Percentiles rank a stretch among this genome's conserved stretches.
Evolutionary conservation across 306 rosid species (phyloP).

Genomic region (Begonia masoniana): DNA sequence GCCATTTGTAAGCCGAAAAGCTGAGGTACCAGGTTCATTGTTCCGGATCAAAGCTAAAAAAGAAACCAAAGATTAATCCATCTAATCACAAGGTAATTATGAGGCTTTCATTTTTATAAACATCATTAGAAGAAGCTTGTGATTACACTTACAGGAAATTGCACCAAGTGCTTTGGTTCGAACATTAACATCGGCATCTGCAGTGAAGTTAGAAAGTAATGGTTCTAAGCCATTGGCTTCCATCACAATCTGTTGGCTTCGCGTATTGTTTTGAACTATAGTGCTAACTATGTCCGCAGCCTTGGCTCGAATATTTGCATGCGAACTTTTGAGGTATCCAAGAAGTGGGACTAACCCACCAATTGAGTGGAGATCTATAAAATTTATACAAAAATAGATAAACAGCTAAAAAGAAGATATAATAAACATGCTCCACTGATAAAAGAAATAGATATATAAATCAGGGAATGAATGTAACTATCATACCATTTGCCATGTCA

Average conservation of each 20-base stretch:
- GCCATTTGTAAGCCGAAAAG: conserved; percentile 87
- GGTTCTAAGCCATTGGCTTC: conserved; percentile 85
- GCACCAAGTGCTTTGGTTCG: conserved; percentile 82
- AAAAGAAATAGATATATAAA: neutral
- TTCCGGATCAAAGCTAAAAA: conserved; percentile 62
- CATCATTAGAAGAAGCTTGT: neutral
- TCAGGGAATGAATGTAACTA: neutral
- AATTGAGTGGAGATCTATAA: conserved; percentile 65
- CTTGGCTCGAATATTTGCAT: conserved; percentile 85
- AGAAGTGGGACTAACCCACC: conserved; percentile 89
- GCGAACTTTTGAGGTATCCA: conserved; percentile 62
- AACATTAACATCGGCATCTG: conserved; percentile 67
- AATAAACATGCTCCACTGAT: no score
- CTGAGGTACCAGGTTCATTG: conserved; percentile 57
- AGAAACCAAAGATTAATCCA: no score
- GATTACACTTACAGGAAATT: conserved; percentile 56
- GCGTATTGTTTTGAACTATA: conserved; percentile 84
- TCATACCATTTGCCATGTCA: conserved; percentile 89
- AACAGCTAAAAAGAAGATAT: neutral
- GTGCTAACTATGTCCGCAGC: conserved; percentile 92
- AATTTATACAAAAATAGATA: conserved; percentile 5
- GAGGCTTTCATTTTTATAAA: no score
- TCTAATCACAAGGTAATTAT: no score
- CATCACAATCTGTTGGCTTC: conserved; percentile 83
- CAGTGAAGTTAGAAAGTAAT: conserved; percentile 53